Evolutionary conservation across 2,329 filamentous ascomycete genomes (phyloP).

Genomic region (Ceratocystiopsis minuta): DNA sequence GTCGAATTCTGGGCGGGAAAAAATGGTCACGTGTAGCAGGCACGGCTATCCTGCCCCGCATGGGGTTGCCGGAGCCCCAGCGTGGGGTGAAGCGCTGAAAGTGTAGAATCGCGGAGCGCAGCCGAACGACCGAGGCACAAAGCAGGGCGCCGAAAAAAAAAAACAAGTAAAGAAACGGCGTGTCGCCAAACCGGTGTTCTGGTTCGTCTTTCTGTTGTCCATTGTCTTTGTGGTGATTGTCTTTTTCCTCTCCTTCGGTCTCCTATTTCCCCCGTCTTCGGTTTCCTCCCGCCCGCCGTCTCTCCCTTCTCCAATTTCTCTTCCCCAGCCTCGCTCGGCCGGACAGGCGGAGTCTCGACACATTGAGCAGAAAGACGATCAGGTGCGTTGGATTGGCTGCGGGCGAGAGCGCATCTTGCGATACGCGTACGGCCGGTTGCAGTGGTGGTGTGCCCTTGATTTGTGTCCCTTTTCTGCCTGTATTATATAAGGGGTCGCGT

Average conservation of each 20-base stretch:
- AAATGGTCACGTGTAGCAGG: neutral
- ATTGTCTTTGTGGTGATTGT: too few relatives aligned
- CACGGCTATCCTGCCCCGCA: conserved; percentile 1
- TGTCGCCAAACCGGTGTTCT: too few relatives aligned
- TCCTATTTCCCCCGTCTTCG: too few relatives aligned
- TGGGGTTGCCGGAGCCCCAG: too few relatives aligned
- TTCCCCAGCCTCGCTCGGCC: too few relatives aligned
- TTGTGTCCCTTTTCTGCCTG: neutral
- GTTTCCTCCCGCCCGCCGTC: too few relatives aligned
- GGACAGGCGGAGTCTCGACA: neutral
- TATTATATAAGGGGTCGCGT: too few relatives aligned
- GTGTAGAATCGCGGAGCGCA: neutral
- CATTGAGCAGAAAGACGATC: neutral
- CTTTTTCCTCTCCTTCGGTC: too few relatives aligned
- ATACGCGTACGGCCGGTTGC: too few relatives aligned
- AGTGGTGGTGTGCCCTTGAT: neutral
- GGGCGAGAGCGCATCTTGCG: too few relatives aligned
- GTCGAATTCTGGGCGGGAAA: neutral
- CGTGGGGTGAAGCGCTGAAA: neutral
- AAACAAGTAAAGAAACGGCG: neutral
- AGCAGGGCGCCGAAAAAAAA: neutral
- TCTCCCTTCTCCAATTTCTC: too few relatives aligned
- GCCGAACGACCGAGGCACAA: conserved; percentile 9
- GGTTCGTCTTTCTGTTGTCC: too few relatives aligned
- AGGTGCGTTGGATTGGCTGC: neutral